Conservation (phyloP, 805 yeast genomes). For the Barnettozyma sucrosica region DNA sequence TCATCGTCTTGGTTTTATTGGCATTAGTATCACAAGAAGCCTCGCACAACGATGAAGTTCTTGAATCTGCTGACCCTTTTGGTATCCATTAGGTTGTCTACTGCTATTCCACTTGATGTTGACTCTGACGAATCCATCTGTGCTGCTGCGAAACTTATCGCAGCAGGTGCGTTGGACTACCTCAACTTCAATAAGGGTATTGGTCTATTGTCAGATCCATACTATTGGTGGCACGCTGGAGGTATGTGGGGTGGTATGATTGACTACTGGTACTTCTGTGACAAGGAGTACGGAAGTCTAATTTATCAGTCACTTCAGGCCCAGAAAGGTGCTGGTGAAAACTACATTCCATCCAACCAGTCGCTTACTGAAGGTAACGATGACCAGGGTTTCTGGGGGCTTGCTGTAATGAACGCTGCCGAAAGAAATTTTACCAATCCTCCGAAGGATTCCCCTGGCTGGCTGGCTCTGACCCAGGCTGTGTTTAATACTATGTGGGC, state of each 20-base stretch:
- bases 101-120: constrained; percentile 36
- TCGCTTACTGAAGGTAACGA: constrained; percentile 67
- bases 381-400: constrained; percentile 73
- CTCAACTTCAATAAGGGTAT: constrained; percentile 57
- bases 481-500: constrained; percentile 57
- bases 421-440: constrained; percentile 58
- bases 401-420: constrained; percentile 59
- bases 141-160: constrained; percentile 49
- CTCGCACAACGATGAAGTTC: constrained; percentile 4
- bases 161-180: constrained; percentile 63
- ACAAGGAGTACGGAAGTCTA: constrained; percentile 53
- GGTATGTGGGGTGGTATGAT: constrained; percentile 51
- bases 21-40: neutral
- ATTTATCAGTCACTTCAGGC: constrained; percentile 51
- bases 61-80: constrained; percentile 3
- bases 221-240: constrained; percentile 93
- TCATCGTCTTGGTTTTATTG: neutral
- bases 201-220: constrained; percentile 68
- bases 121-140: constrained; percentile 43
- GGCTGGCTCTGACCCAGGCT: constrained; percentile 59
- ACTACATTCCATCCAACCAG: constrained; percentile 60
- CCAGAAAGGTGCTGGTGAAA: constrained; percentile 42
- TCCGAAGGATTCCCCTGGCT: constrained; percentile 38
- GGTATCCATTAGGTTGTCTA: constrained; percentile 1
- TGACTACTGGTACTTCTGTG: constrained; percentile 68